phyloP scores from a whole-genome alignment of 768 basidiomycete genomes.

The Lentinula guzmanii region DNA sequence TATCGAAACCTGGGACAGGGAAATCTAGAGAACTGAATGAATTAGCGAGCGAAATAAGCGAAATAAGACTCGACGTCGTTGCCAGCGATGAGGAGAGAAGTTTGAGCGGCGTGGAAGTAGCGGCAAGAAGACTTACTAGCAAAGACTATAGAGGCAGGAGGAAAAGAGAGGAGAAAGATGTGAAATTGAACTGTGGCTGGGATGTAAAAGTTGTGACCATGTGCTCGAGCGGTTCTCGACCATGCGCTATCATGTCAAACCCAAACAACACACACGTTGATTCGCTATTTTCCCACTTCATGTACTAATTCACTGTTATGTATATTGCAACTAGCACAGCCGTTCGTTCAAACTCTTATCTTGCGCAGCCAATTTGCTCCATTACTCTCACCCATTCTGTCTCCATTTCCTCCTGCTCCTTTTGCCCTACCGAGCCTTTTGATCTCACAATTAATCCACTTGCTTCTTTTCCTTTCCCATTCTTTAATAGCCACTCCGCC shows the following conservation, averaged over 20 bases:
- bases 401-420: slow-evolving; percentile 26
- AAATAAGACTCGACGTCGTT: background rate
- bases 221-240: slow-evolving; percentile 3
- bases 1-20: slow-evolving; percentile 19
- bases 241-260: slow-evolving; percentile 4
- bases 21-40: slow-evolving; percentile 17
- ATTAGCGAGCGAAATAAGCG: background rate
- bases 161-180: slow-evolving; percentile 17
- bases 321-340: background rate
- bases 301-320: background rate
- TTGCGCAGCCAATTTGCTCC: background rate
- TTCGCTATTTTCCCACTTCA: background rate
- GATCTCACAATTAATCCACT: slow-evolving; percentile 27
- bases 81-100: slow-evolving; percentile 5
- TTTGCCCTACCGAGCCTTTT: slow-evolving; percentile 18
- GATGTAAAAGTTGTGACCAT: slow-evolving; percentile 1
- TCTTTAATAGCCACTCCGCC: slow-evolving; percentile 29
- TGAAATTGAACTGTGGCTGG: slow-evolving; percentile 15
- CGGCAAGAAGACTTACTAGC: slow-evolving; percentile 10
- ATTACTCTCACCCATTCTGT: slow-evolving; percentile 22
- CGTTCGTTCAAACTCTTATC: background rate
- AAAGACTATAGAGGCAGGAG: slow-evolving; percentile 18
- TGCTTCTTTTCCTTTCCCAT: slow-evolving; percentile 34
- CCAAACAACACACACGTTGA: background rate
- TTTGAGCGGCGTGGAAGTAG: slow-evolving; percentile 15